Evolutionary conservation across 139 green algal genomes (phyloP), one percentile per base, ranked within the genome.

Genomic region (Monoraphidium neglectum): DNA sequence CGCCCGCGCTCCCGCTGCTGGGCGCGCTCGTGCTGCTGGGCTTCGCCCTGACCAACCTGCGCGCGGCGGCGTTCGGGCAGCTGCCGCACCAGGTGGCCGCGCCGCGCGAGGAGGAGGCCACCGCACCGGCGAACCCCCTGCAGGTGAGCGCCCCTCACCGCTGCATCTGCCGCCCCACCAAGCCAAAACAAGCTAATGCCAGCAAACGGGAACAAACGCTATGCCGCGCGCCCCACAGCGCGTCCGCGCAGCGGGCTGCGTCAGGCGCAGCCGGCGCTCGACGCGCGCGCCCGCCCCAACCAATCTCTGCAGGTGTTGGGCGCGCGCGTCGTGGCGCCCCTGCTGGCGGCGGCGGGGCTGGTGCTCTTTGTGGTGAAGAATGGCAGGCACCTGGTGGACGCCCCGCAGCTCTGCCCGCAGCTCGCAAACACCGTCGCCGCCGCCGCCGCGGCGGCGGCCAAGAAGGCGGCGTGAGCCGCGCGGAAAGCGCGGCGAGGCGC

Each of bases 361-460:
- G 54, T 96, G 54, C n/a, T 46, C 24, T 57, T 84, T 53, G 74
- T 94, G 36, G 63, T 88, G 18, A 78, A 79, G 71, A 83, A 86
- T 49, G 92, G 92, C n/a, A 82, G 76, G 38, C 33, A 76, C 24
- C 68, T 95, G 63, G 89, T 94, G 8, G 85, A 91, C 78, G 67
- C 74, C 69, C 92, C 92, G 32, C 83, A 89, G 84, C 88, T 96
- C 54, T 88, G 87, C 56, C 89, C 88, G 1, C 78, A 91, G 32
- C 79, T 92, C 62, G 82, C 88, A 12, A 63, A 81, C 70, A 90
- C 85, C 24, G 85, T 87, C 43, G 56, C 46, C 53, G 72, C 84
- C 12, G 70, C 83, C 51, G 59, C 61, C 23, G 81, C 80, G 30
- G 84, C 81, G n/a, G 67, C 80, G 61, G 2, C 10, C 3, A 71